These are phyloP conservation scores for Thymus mandschuricus DNA, from an alignment of 257 asterid species.

Conservation along the genomic window DNA sequence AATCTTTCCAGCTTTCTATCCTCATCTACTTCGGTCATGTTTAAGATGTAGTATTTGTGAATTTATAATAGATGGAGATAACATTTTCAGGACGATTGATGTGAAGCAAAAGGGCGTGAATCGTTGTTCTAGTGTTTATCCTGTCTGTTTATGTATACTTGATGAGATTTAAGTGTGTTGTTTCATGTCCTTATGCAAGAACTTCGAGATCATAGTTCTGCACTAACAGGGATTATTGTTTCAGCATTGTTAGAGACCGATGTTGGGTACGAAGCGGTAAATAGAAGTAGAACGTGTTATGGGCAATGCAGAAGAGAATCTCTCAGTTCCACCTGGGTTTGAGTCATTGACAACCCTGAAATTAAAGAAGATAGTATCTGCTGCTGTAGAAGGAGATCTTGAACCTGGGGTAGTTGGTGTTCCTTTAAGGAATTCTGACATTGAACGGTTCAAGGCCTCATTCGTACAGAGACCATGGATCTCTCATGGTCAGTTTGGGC, in stretches of 20 bases:
- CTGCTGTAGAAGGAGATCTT: slow-evolving; percentile 28
- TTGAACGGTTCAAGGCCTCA: slow-evolving; percentile 46
- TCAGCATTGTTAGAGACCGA: slow-evolving; percentile 31
- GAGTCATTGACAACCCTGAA: slow-evolving; percentile 60
- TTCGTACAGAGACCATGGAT: slow-evolving; percentile 54
- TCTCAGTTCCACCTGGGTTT: slow-evolving; percentile 85
- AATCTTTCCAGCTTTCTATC: background rate
- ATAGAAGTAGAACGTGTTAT: slow-evolving; percentile 9
- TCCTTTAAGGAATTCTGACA: slow-evolving; percentile 38
- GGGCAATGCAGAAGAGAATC: slow-evolving; percentile 24
- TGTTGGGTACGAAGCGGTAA: slow-evolving; percentile 49
- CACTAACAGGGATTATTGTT: background rate
- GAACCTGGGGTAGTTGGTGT: slow-evolving; percentile 29
- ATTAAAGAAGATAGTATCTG: slow-evolving; percentile 42
- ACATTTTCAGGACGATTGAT: slow-evolving; percentile 12
- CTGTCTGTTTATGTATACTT: slow-evolving; percentile 21
- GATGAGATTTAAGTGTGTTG: background rate
- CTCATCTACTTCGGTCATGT: background rate
- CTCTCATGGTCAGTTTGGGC: slow-evolving; percentile 37
- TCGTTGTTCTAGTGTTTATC: background rate
- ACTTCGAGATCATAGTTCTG: background rate
- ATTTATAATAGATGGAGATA: background rate
- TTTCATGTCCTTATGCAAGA: background rate
- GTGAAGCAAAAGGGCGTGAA: slow-evolving; percentile 11
- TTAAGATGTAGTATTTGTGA: slow-evolving; percentile 1